phyloP scores from a whole-genome alignment of 495 filamentous ascomycete species.

The Hypomontagnella submonticulosa region DNA sequence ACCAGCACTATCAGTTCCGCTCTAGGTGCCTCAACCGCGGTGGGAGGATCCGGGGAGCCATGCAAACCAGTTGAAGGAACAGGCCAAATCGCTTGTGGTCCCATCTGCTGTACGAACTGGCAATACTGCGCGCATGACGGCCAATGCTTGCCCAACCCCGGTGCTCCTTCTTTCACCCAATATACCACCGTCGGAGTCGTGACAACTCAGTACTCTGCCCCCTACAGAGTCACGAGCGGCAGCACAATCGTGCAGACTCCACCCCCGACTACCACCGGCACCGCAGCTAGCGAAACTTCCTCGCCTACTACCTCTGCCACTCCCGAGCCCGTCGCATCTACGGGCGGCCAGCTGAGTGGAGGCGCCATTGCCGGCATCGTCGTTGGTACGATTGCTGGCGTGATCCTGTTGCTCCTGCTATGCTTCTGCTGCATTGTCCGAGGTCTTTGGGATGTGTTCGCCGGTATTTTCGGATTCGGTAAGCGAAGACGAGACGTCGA shows the following conservation, averaged over 20 bases:
- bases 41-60: constrained; percentile 52
- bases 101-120: constrained; percentile 76
- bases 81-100: constrained; percentile 75
- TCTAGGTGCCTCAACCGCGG: constrained; percentile 52
- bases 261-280: constrained; percentile 59
- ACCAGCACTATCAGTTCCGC: constrained; percentile 71
- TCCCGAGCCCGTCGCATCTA: constrained; percentile 52
- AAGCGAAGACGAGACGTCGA: constrained; percentile 58
- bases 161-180: constrained; percentile 52
- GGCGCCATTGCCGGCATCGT: constrained; percentile 97
- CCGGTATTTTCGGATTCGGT: constrained; percentile 73
- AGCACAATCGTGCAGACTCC: constrained; percentile 50
- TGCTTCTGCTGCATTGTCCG: constrained; percentile 79
- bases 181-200: constrained; percentile 53
- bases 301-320: constrained; percentile 58
- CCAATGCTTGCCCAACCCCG: constrained; percentile 57
- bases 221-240: constrained; percentile 76
- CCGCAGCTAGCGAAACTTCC: constrained; percentile 50
- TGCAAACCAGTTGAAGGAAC: constrained; percentile 65
- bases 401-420: constrained; percentile 75
- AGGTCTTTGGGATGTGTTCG: constrained; percentile 69
- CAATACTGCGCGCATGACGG: constrained; percentile 70
- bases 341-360: constrained; percentile 70
- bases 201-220: constrained; percentile 65
- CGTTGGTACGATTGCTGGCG: constrained; percentile 82